Evolutionary conservation across 1,139 yeast species (phyloP), one percentile per base, ranked within the genome.

Genomic region (Suhomyces bolitotheri): DNA sequence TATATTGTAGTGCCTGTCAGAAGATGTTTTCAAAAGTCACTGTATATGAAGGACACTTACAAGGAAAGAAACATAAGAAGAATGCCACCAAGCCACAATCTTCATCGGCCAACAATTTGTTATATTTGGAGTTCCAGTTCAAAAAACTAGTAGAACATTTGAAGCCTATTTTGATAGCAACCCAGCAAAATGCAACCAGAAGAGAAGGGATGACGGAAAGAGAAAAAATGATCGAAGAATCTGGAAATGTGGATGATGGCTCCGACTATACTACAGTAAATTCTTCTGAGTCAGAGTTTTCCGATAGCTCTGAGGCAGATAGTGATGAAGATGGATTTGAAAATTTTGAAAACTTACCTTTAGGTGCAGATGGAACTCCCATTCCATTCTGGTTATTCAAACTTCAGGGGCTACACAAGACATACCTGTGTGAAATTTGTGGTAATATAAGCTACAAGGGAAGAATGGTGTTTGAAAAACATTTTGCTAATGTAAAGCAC

Each of bases 381-480:
- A 88, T 92, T 25, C 98, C 98, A 1, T 79, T 72, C 40, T 92
- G 99, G 99, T 65, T 92, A 19, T 90, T 80, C 71, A 92, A 90
- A 56, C 66, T 89, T 22, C 92, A 88, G 51, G 98, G 98, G 0
- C 66, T 90, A 9, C 88, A 86, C 39, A 76, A 78, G 34, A 78
- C 75, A 33, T 87, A 79, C 49, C 56, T 64, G 2, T 92, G 99
- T 60, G 97, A 94, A 56, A 76, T 92, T 4, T 92, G 99, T 56
- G 95, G 96, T 2, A 82, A 87, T 51, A 60, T 66, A 26, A 65
- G 67, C 6, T 92, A 84, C 61, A 77, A 78, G 51, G 98, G 99
- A 2, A 71, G 95, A 15, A 66, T 72, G 31, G 72, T 74, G 1
- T 92, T 79, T 56, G 82, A 77, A 22, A 76, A 75, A 51, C 99